Evolutionary conservation across 2,329 filamentous ascomycete species (phyloP), one percentile per base, ranked within the genome.

Genomic region (Penicillium sp.): DNA sequence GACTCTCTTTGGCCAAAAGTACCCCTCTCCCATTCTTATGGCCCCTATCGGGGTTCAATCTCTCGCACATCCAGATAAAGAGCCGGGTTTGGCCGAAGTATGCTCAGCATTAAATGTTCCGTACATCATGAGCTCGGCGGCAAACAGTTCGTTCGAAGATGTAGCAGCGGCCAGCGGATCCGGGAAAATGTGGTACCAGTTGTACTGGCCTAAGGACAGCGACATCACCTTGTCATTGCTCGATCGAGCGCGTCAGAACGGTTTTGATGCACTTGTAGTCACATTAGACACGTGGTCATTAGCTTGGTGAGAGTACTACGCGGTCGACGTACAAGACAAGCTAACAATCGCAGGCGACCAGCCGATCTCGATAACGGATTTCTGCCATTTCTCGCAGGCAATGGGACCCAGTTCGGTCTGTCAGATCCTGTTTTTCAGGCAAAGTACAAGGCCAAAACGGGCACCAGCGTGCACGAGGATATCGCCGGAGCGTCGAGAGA

Each of bases 261-360:
- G 89, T 1, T 92, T 83, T 75, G 83, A 82, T 41, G 88, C 87
- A 0, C 80, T 92, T 0, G 85, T 92, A 6, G 87, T 93, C 1
- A 93, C 91, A 0, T 80, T 92, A 0, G 90, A 93, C 73, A 92
- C 89, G 0, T 91, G 86, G 75, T 83, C 83, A 11, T 80, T 92
- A 41, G 85, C 84, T 0, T 93, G 90, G 31, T 35, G 7, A 35
- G 31, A 5, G 8, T 9, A 5, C 8, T 35, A 35, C 13, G 31
- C 8, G 8, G 31, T 35, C 31, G 31, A 9, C 31, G 3, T 35
- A 7, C 31, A 9, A 6, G 26, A 4, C 26, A 35, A 35, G 31
- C 5, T 35, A 35, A 35, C 31, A 35, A 13, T 9, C 8, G 8
- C 31, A 35, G 31, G 75, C 81, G 90, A 44, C 90, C 89, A 0